Conservation (phyloP, 2,329 filamentous ascomycete species). For the Ceratocystiopsis sp. region DNA sequence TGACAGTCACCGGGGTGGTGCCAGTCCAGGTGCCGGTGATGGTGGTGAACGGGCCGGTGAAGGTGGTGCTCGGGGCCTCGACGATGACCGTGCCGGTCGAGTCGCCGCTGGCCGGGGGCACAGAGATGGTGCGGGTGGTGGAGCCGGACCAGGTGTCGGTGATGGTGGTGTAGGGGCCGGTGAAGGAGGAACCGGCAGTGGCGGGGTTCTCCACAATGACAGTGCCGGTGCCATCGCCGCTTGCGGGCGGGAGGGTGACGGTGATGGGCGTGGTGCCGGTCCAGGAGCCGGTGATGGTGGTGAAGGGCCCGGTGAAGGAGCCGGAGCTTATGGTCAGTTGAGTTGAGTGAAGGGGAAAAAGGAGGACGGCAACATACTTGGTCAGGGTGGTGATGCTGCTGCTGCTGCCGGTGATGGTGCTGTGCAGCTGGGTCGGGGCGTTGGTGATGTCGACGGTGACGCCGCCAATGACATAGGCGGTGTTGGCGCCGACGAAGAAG, state of each 20-base stretch:
- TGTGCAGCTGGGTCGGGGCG: slow-evolving; percentile 7
- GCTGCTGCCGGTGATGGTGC: slow-evolving; percentile 4
- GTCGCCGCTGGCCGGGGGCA: slow-evolving; percentile 28
- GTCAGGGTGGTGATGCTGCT: slow-evolving; percentile 6
- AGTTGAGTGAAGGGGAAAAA: too few relatives aligned
- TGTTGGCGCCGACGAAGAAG: slow-evolving; percentile 5
- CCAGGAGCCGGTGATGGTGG: not conserved
- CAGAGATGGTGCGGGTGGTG: not conserved
- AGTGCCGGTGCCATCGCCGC: not conserved
- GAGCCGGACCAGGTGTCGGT: slow-evolving; percentile 1
- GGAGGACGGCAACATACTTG: not conserved
- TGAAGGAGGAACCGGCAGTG: not conserved
- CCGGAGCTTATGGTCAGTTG: not conserved
- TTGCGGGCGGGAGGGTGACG: not conserved
- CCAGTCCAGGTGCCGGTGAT: slow-evolving; percentile 2
- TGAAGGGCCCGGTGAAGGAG: slow-evolving; percentile 1
- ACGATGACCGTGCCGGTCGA: slow-evolving; percentile 19
- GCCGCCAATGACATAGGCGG: slow-evolving; percentile 5
- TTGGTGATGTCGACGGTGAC: slow-evolving; percentile 6
- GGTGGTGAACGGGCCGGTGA: slow-evolving; percentile 4
- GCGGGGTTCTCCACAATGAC: not conserved
- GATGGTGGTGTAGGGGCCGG: slow-evolving; percentile 4
- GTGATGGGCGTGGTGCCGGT: not conserved
- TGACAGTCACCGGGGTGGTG: not conserved
- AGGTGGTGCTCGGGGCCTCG: not conserved